These are phyloP conservation scores for Aspergillus oerlinghausenensis DNA, from an alignment of 2,329 filamentous ascomycete species.

Conservation along the genomic window DNA sequence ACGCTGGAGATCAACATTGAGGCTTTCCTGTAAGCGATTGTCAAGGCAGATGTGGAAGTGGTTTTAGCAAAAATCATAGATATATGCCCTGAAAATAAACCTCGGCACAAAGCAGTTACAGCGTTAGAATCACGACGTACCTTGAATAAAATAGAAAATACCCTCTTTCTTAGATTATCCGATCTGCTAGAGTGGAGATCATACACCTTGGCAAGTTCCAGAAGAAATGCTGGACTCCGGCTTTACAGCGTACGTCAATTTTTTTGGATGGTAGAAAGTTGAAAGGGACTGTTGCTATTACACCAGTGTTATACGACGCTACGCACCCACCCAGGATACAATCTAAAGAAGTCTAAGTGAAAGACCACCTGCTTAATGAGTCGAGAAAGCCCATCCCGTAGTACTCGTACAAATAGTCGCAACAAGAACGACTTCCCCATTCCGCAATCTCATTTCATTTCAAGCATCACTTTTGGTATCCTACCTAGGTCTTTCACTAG, in stretches of 20 bases:
- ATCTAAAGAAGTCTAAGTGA: not conserved
- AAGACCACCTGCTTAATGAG: not conserved
- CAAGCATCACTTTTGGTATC: conserved; percentile 3
- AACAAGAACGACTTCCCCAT: not conserved
- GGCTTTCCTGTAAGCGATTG: conserved; percentile 65
- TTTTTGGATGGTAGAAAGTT: not conserved
- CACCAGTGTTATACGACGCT: too few species aligned
- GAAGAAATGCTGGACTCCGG: not conserved
- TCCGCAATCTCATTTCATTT: not conserved
- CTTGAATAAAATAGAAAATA: not conserved
- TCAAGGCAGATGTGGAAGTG: not conserved
- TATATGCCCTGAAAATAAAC: not conserved
- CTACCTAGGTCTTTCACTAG: conserved; percentile 12
- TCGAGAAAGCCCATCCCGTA: not conserved
- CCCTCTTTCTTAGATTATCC: not conserved
- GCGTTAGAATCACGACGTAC: not conserved
- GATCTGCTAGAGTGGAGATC: not conserved
- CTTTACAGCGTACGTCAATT: not conserved
- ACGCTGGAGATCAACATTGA: conserved; percentile 93
- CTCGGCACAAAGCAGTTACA: not conserved
- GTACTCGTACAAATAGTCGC: not conserved
- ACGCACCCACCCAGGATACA: not conserved
- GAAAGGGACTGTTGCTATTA: not conserved
- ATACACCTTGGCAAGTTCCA: not conserved
- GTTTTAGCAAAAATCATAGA: conserved; percentile 1